Evolutionary conservation across 2,329 filamentous ascomycete genomes (phyloP).

Genomic region (Clarireedia homoeocarpa): DNA sequence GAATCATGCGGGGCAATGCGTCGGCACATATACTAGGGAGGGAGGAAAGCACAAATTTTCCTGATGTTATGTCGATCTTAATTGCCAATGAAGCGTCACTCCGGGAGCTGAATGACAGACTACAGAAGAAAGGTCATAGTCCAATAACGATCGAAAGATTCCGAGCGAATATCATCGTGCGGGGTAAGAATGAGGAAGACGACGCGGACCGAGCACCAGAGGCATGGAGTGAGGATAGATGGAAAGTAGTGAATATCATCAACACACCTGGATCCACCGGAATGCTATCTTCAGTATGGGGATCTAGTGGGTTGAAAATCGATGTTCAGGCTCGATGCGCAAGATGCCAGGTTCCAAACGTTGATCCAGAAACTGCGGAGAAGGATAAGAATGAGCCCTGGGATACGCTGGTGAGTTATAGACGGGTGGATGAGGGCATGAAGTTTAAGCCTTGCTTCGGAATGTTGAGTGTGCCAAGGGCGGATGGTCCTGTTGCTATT

Average conservation of each 20-base stretch:
- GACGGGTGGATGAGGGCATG: conserved; percentile 52
- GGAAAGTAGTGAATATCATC: conserved; percentile 49
- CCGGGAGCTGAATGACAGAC: conserved; percentile 47
- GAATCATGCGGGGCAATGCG: conserved; percentile 49
- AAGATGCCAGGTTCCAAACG: conserved; percentile 63
- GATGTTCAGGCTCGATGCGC: conserved; percentile 58
- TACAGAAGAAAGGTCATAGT: conserved; percentile 35
- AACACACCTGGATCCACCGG: not conserved
- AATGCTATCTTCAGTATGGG: not conserved
- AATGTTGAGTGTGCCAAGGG: conserved; percentile 53
- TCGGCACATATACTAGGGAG: conserved; percentile 44
- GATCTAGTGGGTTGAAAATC: conserved; percentile 33
- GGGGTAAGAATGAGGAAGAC: conserved; percentile 34
- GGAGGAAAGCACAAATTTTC: conserved; percentile 46
- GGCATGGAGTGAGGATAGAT: conserved; percentile 52
- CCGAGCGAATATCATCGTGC: conserved; percentile 54
- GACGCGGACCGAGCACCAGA: conserved; percentile 25
- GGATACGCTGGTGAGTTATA: conserved; percentile 46
- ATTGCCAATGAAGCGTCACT: conserved; percentile 49
- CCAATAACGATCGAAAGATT: conserved; percentile 54
- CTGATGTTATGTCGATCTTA: conserved; percentile 50
- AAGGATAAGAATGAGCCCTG: conserved; percentile 42
- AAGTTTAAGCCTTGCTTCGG: conserved; percentile 61
- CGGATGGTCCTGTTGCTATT: conserved; percentile 45
- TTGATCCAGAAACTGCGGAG: conserved; percentile 42